Percentiles rank a stretch among this genome's conserved stretches.
These are phyloP conservation scores for Hyaloscypha finlandica DNA, from an alignment of 495 filamentous ascomycete species.

Conservation along the genomic window DNA sequence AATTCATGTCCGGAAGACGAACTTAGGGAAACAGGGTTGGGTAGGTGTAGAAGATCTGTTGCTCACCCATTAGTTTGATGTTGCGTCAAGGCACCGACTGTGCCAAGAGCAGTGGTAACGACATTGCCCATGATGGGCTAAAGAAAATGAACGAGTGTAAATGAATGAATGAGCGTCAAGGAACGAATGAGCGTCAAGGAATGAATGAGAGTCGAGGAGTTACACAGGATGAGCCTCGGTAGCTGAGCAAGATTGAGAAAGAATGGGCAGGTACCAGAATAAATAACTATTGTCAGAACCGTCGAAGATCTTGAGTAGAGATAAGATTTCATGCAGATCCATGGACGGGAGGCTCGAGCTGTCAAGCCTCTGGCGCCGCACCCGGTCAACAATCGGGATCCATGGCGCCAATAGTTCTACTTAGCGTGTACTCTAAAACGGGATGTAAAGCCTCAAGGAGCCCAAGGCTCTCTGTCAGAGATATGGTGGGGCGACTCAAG, in stretches of 20 bases:
- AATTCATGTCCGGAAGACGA: background rate
- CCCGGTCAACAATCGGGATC: background rate
- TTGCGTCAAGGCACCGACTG: slow-evolving; percentile 38
- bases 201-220: too few species aligned
- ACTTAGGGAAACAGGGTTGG: background rate
- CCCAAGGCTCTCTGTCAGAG: background rate
- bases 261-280: slow-evolving; percentile 8
- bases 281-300: background rate
- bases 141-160: slow-evolving; percentile 7
- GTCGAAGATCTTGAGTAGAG: too few species aligned
- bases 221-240: background rate
- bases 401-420: background rate
- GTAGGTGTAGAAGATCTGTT: background rate
- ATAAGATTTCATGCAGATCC: background rate
- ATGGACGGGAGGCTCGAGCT: background rate
- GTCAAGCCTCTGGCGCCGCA: background rate
- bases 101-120: slow-evolving; percentile 17
- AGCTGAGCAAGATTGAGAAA: slow-evolving; percentile 18
- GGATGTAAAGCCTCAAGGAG: background rate
- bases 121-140: slow-evolving; percentile 9
- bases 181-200: too few species aligned
- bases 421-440: background rate
- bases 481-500: background rate
- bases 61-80: slow-evolving; percentile 47
- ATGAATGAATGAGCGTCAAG: too few species aligned